Base-by-base conservation (phyloP, 2,329 filamentous ascomycete genomes). In the Microthyrium microscopicum region DNA sequence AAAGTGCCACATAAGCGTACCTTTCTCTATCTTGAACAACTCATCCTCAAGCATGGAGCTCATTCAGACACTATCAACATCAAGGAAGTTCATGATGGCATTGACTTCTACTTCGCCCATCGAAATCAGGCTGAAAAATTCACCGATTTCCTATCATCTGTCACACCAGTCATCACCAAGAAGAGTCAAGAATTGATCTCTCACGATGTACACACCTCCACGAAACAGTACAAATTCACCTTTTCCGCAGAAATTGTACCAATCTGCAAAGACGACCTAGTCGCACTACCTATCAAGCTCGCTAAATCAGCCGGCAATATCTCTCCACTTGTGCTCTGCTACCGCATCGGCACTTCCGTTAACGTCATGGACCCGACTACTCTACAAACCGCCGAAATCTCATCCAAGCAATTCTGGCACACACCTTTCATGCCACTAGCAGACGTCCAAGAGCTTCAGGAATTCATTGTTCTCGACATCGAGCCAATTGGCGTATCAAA, bases 1-100 rank as follows among this genome's bases (percentile, higher is more conserved):
- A 94, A 95, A 61, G 89, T 98, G 25, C 73, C 81, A 4, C 89
- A 98, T 61, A 98, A 95, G 71, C 68, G 89, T 46, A 81, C 76
- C 1, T 82, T 82, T 54, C 55, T 82, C 38, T 80, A 70, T 51
- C 73, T 95, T 22, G 89, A 95, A 57, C 87, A 98, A 63, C 67
- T 95, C 36, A 92, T 98, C 46, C 65, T 98, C 46, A 95, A 94
- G 64, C 84, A 95, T 54, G 71, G 72, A 36, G 89, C 87, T 4
- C 85, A 93, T 55, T 71, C 73, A 42, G 85, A 98, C 45, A 89
- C 87, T 1, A 85, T 94, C 57, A 98, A 95, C 55, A 98, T 98
- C 60, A 94, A 91, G 53, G 89, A 98, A 58, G 80, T 82, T 19
- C 85, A 85, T 57, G 84, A 94, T 46, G 89, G 89, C 2, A 75